Evolutionary conservation across 2,329 filamentous ascomycete genomes (phyloP), one percentile per base, ranked within the genome.

Genomic region (Arachnomyces sp.): DNA sequence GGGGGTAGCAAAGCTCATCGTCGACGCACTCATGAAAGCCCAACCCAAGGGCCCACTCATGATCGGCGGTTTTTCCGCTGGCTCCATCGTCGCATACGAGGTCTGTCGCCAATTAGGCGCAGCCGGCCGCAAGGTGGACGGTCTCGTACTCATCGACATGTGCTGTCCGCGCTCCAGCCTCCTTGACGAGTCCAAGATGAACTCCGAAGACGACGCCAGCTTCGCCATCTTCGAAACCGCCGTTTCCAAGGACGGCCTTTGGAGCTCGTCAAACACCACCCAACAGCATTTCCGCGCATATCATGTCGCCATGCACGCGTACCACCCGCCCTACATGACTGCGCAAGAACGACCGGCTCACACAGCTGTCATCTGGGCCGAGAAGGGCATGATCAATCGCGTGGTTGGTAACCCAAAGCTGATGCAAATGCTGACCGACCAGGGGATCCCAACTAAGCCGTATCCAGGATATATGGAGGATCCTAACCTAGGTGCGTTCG

Each of bases 81-180:
- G 53, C 17, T 50, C 46, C 3, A 48, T 53, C 28, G 40, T 50
- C 31, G 48, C 50, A 2, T 57, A 51, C 40, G 52, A 57, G 37
- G 43, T 52, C 1, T 42, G 51, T n/a, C 46, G 48, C 1, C 47
- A 48, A 15, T 39, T 56, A 9, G 39, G 46, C 16, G 28, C 34
- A 6, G 34, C 36, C 12, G 46, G 50, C 12, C 43, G 49, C 7
- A 34, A 38, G 8, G 42, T 57, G 9, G 35, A 48, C 18, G 42
- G 44, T 17, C 47, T 57, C 1, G 30, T 57, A 15, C 34, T 54
- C 5, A 37, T 52, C 3, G 50, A 56, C 47, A 49, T 48, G 49
- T 48, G 46, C 47, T 41, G 38, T 30, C 49, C 48, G 13, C 42
- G 42, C 17, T 31, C 39, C 14, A 11, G n/a, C 13, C 16, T 17